Conservation (phyloP, 2,329 filamentous ascomycete genomes). For the Fusarium sp. region DNA sequence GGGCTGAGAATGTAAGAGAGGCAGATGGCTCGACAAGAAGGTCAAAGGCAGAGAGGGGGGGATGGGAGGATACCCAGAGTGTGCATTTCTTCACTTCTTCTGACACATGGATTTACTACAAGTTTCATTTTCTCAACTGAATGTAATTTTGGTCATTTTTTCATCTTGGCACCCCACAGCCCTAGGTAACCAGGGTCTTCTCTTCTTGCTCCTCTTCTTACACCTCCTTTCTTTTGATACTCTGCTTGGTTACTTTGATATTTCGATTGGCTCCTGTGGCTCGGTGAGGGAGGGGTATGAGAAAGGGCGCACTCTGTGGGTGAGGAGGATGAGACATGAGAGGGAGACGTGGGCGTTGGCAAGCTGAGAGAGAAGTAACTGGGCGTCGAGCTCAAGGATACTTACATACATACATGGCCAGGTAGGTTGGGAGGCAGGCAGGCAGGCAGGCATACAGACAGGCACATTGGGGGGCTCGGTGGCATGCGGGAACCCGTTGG, state of each 20-base stretch:
- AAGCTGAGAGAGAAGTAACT: slow-evolving; percentile 1
- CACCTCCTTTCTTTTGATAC: background rate
- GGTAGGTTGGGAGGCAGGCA: background rate
- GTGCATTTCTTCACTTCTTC: slow-evolving; percentile 38
- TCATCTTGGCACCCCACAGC: background rate
- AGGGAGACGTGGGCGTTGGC: slow-evolving; percentile 26
- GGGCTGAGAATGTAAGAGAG: slow-evolving; percentile 34
- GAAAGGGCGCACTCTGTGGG: background rate
- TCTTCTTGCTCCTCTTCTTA: background rate
- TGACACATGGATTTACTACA: slow-evolving; percentile 25
- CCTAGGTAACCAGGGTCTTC: background rate
- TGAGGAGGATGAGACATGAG: slow-evolving; percentile 6
- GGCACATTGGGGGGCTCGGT: background rate
- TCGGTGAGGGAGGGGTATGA: background rate
- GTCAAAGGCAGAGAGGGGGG: background rate
- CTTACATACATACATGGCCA: background rate
- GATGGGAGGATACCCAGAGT: slow-evolving; percentile 38
- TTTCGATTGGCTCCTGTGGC: slow-evolving; percentile 1
- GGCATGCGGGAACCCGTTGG: background rate
- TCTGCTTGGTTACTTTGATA: background rate
- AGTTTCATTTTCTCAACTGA: slow-evolving; percentile 18
- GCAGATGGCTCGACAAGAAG: background rate
- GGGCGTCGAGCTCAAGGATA: slow-evolving; percentile 9
- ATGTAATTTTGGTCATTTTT: slow-evolving; percentile 18
- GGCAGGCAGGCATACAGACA: background rate